Conservation (phyloP, 1,284 basidiomycete genomes). For the Laetiporus sulphureus region DNA sequence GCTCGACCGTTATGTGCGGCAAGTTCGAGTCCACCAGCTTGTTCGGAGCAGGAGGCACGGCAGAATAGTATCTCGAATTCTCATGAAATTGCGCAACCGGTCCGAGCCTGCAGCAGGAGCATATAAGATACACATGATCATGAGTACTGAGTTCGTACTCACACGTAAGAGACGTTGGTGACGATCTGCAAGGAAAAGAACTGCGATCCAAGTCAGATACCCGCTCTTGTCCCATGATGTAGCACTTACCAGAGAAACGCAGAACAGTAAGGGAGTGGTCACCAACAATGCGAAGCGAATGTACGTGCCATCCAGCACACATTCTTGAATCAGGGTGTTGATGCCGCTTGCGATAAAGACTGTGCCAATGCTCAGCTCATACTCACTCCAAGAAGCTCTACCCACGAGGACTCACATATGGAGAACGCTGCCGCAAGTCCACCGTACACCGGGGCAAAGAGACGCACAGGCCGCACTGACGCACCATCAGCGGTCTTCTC, state of each 20-base stretch:
- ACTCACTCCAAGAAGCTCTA: background rate
- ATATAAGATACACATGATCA: constrained; percentile 3
- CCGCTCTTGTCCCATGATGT: no score
- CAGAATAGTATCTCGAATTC: constrained; percentile 70
- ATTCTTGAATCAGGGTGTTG: constrained; percentile 57
- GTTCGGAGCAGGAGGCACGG: constrained; percentile 50
- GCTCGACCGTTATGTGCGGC: constrained; percentile 70
- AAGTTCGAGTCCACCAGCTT: constrained; percentile 52
- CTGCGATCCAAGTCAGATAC: constrained; percentile 32
- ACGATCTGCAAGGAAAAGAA: constrained; percentile 62
- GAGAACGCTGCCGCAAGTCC: constrained; percentile 64
- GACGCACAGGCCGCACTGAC: constrained; percentile 46
- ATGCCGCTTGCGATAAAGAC: constrained; percentile 60
- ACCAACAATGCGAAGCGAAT: constrained; percentile 58
- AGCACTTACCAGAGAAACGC: constrained; percentile 58
- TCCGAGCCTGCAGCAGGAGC: constrained; percentile 38
- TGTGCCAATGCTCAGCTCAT: constrained; percentile 19
- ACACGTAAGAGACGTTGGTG: constrained; percentile 53
- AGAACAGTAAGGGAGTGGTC: constrained; percentile 64
- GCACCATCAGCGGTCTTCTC: constrained; percentile 42
- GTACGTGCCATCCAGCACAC: constrained; percentile 57
- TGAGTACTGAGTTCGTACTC: constrained; percentile 18
- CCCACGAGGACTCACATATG: constrained; percentile 41
- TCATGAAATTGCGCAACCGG: constrained; percentile 72
- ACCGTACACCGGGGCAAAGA: constrained; percentile 76